A percentile compares a stretch with the other conserved stretches of the same genome.
phyloP scores from a whole-genome alignment of 768 basidiomycete genomes.

The Lentinula sp. region DNA sequence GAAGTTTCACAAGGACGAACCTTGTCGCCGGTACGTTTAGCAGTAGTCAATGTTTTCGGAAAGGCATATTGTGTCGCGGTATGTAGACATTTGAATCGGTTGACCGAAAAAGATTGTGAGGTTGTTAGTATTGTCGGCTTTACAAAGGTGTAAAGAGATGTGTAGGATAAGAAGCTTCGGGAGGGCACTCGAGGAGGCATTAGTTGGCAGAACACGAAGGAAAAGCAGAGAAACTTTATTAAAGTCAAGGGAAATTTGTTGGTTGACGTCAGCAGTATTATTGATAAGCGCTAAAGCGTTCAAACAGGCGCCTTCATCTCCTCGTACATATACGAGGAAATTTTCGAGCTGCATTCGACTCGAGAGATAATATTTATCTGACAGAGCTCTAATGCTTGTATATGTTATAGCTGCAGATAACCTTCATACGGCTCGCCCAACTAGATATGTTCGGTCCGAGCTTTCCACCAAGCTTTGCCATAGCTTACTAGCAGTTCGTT shows the following conservation, averaged over 20 bases:
- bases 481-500: conserved; percentile 86
- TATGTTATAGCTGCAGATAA: background rate
- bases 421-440: background rate
- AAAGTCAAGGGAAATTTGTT: background rate
- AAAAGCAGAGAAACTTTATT: background rate
- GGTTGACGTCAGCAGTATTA: background rate
- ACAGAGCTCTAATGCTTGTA: background rate
- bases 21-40: conserved; percentile 30
- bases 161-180: conserved; percentile 46
- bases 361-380: background rate
- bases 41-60: conserved; percentile 9
- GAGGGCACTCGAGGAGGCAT: conserved; percentile 49
- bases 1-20: conserved; percentile 21
- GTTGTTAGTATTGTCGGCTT: conserved; percentile 23
- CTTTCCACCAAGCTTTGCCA: conserved; percentile 81
- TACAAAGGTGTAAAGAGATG: conserved; percentile 53
- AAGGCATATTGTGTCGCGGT: conserved; percentile 15
- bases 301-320: background rate
- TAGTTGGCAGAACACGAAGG: conserved; percentile 12
- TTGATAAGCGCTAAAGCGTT: background rate
- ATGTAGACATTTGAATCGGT: conserved; percentile 30
- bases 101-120: conserved; percentile 32
- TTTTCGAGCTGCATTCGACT: background rate
- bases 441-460: conserved; percentile 9
- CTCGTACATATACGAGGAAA: background rate